These are phyloP conservation scores for Phytopythium sindhum DNA, from an alignment of 352 stramenopile genomes.

Conservation along the genomic window DNA sequence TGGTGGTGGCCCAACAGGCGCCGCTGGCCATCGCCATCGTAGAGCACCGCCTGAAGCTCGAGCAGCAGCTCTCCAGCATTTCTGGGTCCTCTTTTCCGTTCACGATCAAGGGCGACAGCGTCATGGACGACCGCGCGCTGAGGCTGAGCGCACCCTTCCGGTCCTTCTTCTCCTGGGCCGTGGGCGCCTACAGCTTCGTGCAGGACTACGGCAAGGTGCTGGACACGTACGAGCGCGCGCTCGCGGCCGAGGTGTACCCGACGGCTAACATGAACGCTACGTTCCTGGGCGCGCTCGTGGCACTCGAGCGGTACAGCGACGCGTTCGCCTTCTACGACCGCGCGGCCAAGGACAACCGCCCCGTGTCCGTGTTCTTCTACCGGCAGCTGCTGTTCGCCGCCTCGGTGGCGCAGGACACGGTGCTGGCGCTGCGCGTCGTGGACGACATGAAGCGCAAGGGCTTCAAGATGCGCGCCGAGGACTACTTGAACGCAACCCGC, in stretches of 20 bases:
- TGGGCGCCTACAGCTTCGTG: slow-evolving; percentile 34
- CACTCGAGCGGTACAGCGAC: slow-evolving; percentile 27
- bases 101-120: slow-evolving; percentile 21
- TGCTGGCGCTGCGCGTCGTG: slow-evolving; percentile 33
- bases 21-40: slow-evolving; percentile 42
- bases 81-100: slow-evolving; percentile 9
- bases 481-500: slow-evolving; percentile 51
- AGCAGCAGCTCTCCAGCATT: slow-evolving; percentile 15
- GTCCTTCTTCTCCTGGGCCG: slow-evolving; percentile 69
- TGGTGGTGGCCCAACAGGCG: slow-evolving; percentile 32
- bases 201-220: slow-evolving; percentile 32
- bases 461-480: slow-evolving; percentile 46
- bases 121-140: slow-evolving; percentile 35
- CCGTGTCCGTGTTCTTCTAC: slow-evolving; percentile 64
- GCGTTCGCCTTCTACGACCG: slow-evolving; percentile 46
- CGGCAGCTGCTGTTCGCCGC: slow-evolving; percentile 47
- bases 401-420: slow-evolving; percentile 22
- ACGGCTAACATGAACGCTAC: slow-evolving; percentile 65
- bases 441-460: slow-evolving; percentile 71
- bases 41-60: slow-evolving; percentile 45
- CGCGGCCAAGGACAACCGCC: slow-evolving; percentile 32
- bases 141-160: slow-evolving; percentile 42
- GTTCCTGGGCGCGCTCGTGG: slow-evolving; percentile 47
- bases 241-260: slow-evolving; percentile 40
- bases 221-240: slow-evolving; percentile 41